A percentile compares a stretch with the other conserved stretches of the same genome.
These are phyloP conservation scores for Beauveria scarabaeidicola DNA, from an alignment of 2,329 filamentous ascomycete species.

Conservation along the genomic window DNA sequence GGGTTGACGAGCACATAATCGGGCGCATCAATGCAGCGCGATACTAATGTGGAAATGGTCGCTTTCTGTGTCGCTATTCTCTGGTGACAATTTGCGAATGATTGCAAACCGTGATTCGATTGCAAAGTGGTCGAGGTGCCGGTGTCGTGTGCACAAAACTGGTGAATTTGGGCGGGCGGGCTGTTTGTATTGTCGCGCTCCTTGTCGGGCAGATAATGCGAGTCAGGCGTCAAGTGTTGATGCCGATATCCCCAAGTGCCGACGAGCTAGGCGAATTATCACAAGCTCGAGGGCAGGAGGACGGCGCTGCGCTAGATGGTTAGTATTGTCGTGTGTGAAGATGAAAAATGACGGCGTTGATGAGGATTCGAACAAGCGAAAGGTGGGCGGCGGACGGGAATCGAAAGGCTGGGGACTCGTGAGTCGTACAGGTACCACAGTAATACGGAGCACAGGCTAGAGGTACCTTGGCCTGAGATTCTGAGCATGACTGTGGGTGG, in stretches of 20 bases:
- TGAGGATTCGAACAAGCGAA: slow-evolving; percentile 3
- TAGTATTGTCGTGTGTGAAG: slow-evolving; percentile 10
- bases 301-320: slow-evolving; percentile 3
- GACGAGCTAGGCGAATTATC: slow-evolving; percentile 3
- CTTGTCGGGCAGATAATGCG: background rate
- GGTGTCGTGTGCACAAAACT: slow-evolving; percentile 2
- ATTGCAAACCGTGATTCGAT: background rate
- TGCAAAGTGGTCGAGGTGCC: background rate
- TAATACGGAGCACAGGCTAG: too few species aligned
- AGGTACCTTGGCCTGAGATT: too few species aligned
- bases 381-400: background rate
- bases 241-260: background rate
- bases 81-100: background rate
- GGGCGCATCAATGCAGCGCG: slow-evolving; percentile 2
- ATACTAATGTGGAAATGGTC: background rate
- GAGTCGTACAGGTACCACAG: too few species aligned
- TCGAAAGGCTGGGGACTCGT: slow-evolving; percentile 2
- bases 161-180: background rate
- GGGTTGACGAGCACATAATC: slow-evolving; percentile 9
- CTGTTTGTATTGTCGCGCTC: background rate
- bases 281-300: slow-evolving; percentile 7
- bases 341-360: background rate
- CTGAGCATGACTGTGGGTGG: background rate
- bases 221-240: background rate
- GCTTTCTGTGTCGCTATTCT: background rate